Conservation (phyloP, 2,329 filamentous ascomycete genomes). For the Fusarium chlamydosporum region DNA sequence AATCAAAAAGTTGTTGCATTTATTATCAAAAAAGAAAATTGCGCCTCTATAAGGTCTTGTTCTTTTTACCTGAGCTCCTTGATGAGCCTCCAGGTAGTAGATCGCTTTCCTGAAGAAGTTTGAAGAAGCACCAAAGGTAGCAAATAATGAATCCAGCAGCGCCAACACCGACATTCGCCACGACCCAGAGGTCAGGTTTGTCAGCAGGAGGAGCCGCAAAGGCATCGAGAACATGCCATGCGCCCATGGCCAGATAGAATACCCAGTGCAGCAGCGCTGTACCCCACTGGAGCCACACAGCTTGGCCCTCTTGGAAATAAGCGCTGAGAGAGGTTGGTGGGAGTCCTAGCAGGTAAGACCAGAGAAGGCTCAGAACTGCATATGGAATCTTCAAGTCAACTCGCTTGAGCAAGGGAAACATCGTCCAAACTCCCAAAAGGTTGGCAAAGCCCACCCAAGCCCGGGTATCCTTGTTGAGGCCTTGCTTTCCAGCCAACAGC, state of each 20-base stretch:
- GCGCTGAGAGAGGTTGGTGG: constrained; percentile 81
- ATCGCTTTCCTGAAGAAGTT: constrained; percentile 72
- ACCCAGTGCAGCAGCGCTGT: constrained; percentile 78
- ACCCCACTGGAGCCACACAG: constrained; percentile 60
- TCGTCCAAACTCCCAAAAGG: constrained; percentile 88
- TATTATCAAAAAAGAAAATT: constrained; percentile 8
- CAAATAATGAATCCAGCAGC: constrained; percentile 87
- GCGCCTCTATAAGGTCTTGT: constrained; percentile 42
- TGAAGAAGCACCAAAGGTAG: constrained; percentile 92
- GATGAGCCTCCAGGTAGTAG: constrained; percentile 55
- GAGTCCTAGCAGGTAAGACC: constrained; percentile 91
- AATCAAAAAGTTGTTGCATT: constrained; percentile 7
- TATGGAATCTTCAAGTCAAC: constrained; percentile 91
- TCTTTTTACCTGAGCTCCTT: constrained; percentile 56
- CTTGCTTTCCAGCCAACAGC: constrained; percentile 82
- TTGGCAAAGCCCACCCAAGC: constrained; percentile 98
- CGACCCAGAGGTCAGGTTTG: constrained; percentile 96
- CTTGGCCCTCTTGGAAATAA: constrained; percentile 70
- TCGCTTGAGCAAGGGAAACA: constrained; percentile 89
- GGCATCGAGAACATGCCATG: constrained; percentile 84
- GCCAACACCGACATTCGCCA: constrained; percentile 89
- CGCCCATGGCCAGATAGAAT: constrained; percentile 83
- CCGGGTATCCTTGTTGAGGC: constrained; percentile 80
- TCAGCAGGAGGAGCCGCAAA: constrained; percentile 75
- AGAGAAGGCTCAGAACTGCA: constrained; percentile 84